Conservation (phyloP, 2,329 filamentous ascomycete genomes). For the Talaromyces sp. region DNA sequence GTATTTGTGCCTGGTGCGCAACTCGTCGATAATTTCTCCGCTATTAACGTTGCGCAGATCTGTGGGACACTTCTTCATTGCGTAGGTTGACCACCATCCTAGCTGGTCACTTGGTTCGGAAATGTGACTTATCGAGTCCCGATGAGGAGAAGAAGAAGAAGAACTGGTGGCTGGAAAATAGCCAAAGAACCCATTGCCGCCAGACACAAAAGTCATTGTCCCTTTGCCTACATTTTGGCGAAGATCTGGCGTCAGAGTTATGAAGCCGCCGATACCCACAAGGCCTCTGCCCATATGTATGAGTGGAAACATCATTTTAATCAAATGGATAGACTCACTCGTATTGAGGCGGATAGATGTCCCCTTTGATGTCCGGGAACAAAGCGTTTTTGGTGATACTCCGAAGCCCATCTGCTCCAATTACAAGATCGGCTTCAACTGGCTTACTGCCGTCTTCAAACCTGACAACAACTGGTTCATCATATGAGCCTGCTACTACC, state of each 20-base stretch:
- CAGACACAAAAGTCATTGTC: slow-evolving; percentile 45
- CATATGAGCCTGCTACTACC: slow-evolving; percentile 26
- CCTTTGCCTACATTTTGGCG: slow-evolving; percentile 32
- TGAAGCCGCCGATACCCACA: slow-evolving; percentile 48
- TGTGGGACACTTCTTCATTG: slow-evolving; percentile 29
- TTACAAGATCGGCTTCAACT: slow-evolving; percentile 40
- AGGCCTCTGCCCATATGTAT: slow-evolving; percentile 31
- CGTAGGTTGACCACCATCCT: slow-evolving; percentile 49
- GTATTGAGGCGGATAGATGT: slow-evolving; percentile 39
- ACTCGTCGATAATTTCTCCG: slow-evolving; percentile 32
- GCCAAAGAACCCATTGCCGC: slow-evolving; percentile 52
- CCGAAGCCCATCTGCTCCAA: slow-evolving; percentile 44
- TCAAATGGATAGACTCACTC: slow-evolving; percentile 29
- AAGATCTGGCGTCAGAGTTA: slow-evolving; percentile 31
- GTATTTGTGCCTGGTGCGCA: slow-evolving; percentile 41
- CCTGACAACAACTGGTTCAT: slow-evolving; percentile 26
- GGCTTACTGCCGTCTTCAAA: slow-evolving; percentile 36
- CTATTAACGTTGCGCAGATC: slow-evolving; percentile 32
- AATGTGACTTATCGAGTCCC: slow-evolving; percentile 27
- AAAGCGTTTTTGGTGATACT: slow-evolving; percentile 37
- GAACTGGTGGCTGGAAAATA: slow-evolving; percentile 40
- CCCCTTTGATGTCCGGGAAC: slow-evolving; percentile 30
- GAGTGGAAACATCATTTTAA: neutral
- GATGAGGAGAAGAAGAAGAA: slow-evolving; percentile 20
- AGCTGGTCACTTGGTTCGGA: slow-evolving; percentile 32